Evolutionary conservation across 2,329 filamentous ascomycete genomes (phyloP).

Genomic region (Triangularia verruculosa): DNA sequence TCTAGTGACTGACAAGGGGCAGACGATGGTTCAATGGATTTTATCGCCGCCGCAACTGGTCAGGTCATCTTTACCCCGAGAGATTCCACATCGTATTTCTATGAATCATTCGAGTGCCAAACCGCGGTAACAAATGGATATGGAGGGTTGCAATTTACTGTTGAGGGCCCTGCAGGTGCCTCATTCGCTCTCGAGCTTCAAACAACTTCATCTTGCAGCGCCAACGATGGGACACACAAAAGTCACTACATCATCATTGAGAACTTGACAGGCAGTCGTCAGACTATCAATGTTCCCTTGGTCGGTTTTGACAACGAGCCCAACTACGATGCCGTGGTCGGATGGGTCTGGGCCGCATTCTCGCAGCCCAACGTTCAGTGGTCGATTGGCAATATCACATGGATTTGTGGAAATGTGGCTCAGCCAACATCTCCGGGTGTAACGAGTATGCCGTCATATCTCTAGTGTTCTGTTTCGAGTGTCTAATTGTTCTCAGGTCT

Average conservation of each 20-base stretch:
- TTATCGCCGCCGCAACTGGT: conserved; percentile 39
- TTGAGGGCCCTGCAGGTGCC: conserved; percentile 43
- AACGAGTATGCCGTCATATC: conserved; percentile 9
- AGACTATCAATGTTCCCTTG: conserved; percentile 51
- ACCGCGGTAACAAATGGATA: conserved; percentile 45
- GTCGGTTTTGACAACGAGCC: conserved; percentile 46
- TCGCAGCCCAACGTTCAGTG: conserved; percentile 22
- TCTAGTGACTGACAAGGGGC: neutral
- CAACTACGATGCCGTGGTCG: conserved; percentile 45
- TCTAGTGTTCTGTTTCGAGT: neutral
- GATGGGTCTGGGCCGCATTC: conserved; percentile 28
- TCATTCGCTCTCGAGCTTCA: conserved; percentile 46
- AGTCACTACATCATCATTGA: conserved; percentile 30
- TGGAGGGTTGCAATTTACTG: conserved; percentile 44
- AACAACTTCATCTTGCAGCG: conserved; percentile 33
- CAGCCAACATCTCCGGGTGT: neutral
- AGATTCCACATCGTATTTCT: conserved; percentile 47
- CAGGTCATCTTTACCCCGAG: conserved; percentile 51
- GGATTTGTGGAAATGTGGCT: conserved; percentile 40
- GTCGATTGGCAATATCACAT: conserved; percentile 28
- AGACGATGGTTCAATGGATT: conserved; percentile 46
- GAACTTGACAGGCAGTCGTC: conserved; percentile 46
- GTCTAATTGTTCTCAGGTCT: neutral
- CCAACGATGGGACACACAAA: conserved; percentile 13
- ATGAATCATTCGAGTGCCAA: conserved; percentile 51